A percentile compares a stretch with the other conserved stretches of the same genome.
Evolutionary conservation across 1,284 basidiomycete genomes (phyloP).

Genomic region (Tilletia indica): DNA sequence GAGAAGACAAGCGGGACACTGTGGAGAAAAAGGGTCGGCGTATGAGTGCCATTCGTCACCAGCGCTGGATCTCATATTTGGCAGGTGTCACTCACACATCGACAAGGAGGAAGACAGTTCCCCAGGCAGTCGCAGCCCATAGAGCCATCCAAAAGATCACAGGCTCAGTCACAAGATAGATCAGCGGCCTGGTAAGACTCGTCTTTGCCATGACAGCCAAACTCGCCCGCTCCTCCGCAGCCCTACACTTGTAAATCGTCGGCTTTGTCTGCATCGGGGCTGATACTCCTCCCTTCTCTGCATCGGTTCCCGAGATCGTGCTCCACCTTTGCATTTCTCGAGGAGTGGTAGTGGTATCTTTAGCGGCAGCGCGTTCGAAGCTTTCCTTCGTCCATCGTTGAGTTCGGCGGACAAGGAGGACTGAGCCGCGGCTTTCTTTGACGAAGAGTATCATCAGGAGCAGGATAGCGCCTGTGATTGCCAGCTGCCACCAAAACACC

Average conservation of each 20-base stretch:
- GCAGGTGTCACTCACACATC: background rate
- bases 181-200: conserved; percentile 48
- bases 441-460: conserved; percentile 50
- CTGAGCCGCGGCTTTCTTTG: conserved; percentile 53
- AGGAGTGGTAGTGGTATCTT: background rate
- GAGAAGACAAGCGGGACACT: conserved; percentile 46
- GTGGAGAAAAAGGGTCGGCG: background rate
- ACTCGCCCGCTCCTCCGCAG: conserved; percentile 45
- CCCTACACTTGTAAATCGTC: conserved; percentile 54
- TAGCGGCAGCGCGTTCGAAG: background rate
- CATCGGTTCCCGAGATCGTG: background rate
- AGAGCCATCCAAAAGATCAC: conserved; percentile 58
- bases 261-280: conserved; percentile 29
- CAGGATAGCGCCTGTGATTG: conserved; percentile 35
- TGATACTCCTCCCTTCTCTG: background rate
- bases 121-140: conserved; percentile 56
- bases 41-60: background rate
- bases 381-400: conserved; percentile 54
- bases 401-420: conserved; percentile 58
- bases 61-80: background rate
- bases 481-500: conserved; percentile 45
- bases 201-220: conserved; percentile 50
- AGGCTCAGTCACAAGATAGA: conserved; percentile 58
- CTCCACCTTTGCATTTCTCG: background rate
- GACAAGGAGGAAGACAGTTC: conserved; percentile 39